A percentile compares a stretch with the other conserved stretches of the same genome.
These are phyloP conservation scores for Umbelopsis ramanniana DNA, from an alignment of 192 early-diverging fungal genomes.

Conservation along the genomic window DNA sequence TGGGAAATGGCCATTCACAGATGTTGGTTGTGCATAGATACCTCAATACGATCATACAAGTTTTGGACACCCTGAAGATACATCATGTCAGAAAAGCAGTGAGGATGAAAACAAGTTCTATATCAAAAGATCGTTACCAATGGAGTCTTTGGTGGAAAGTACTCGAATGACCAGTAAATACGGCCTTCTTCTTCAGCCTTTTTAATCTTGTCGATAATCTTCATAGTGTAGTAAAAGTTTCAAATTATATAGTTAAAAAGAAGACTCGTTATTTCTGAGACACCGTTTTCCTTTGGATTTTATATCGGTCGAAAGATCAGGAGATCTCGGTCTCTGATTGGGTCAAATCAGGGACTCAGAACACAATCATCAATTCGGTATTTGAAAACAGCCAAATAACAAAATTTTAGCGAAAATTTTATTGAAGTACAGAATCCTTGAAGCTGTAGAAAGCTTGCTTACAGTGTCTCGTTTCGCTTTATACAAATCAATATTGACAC, in stretches of 20 bases:
- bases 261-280: constrained; percentile 1
- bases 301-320: constrained; percentile 18
- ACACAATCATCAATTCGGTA: constrained; percentile 11
- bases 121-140: constrained; percentile 47
- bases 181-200: constrained; percentile 57
- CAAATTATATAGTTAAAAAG: constrained; percentile 6
- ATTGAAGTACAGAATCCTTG: too few species aligned
- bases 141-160: constrained; percentile 98
- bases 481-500: too few species aligned
- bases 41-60: constrained; percentile 94
- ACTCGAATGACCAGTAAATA: constrained; percentile 89
- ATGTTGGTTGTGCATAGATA: background rate
- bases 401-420: background rate
- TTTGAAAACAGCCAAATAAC: background rate
- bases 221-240: constrained; percentile 51
- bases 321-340: constrained; percentile 17
- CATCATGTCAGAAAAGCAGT: background rate
- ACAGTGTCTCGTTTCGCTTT: too few species aligned
- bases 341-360: background rate
- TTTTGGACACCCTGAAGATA: constrained; percentile 79
- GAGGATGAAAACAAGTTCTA: background rate
- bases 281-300: background rate
- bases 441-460: too few species aligned
- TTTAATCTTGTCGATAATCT: constrained; percentile 69
- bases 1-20: too few species aligned